Conservation (phyloP, 2,329 filamentous ascomycete genomes). For the Colletotrichum sp. region DNA sequence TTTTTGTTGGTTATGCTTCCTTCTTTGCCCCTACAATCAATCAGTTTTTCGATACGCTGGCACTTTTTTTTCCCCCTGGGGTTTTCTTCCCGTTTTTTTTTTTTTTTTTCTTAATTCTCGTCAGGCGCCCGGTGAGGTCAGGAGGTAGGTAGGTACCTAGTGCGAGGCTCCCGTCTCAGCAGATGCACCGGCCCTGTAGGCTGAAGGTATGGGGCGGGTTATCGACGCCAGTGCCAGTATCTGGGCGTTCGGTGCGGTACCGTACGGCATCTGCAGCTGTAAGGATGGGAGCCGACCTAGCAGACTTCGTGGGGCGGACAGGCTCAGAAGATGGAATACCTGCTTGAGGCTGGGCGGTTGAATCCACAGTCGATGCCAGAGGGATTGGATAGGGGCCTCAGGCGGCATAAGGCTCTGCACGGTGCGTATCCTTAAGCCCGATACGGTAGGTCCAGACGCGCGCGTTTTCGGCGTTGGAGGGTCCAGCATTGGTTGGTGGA, state of each 20-base stretch:
- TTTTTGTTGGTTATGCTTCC: no score
- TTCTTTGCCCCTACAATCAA: no score
- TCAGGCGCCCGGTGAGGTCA: background rate
- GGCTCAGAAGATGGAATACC: background rate
- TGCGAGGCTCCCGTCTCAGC: background rate
- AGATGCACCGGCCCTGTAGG: background rate
- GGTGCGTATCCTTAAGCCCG: background rate
- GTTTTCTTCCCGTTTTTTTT: no score
- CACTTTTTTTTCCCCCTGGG: no score
- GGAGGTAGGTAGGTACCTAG: background rate
- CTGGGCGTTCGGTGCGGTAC: background rate
- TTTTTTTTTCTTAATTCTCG: background rate
- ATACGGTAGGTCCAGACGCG: background rate
- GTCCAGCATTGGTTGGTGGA: background rate
- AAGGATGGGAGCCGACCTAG: background rate
- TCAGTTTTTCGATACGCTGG: no score
- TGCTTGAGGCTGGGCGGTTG: background rate
- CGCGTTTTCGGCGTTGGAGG: background rate
- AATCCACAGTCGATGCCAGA: background rate
- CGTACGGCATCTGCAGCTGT: background rate
- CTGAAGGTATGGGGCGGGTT: background rate
- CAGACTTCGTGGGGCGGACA: background rate
- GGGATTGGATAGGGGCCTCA: background rate
- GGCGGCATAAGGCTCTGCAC: background rate
- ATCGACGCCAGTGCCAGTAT: background rate